Evolutionary conservation across 306 rosid species (phyloP), one percentile per base, ranked within the genome.

Genomic region (Gillenia trifoliata): DNA sequence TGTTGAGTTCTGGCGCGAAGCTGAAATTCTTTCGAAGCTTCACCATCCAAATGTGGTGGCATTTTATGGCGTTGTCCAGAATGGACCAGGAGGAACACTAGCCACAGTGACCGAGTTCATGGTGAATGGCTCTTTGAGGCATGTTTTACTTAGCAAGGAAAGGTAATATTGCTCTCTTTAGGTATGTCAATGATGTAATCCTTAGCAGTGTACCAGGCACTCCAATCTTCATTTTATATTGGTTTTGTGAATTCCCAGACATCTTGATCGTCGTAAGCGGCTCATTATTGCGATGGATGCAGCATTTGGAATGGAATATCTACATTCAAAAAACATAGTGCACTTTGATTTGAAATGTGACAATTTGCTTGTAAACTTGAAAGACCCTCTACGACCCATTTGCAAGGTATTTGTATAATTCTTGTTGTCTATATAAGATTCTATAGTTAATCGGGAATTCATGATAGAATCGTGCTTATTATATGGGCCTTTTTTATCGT

Each of bases 11-110:
- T 92, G 97, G 97, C 88, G 86, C 26, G 97, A 92, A 74, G 97
- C 97, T 19, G 89, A 80, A 70, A 92, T 88, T 77, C 96, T 92
- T 78, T 84, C 96, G 8, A 84, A 90, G 79, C 90, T 92, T 76
- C 98, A 92, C 67, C 98, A 92, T 88, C 98, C 98, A 66, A 92
- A 92, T 83, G 92, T 92, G 81, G 92, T 92, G 68, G 96, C 98
- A 38, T 85, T 85, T 79, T 85, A 85, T 74, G 89, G 89, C 2
- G 86, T 85, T 36, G 89, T 85, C 64, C 86, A 82, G 66, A 83
- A 92, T 83, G 96, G 98, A 40, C 98, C 98, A 29, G 94, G 90
- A 68, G 98, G 90, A 75, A 85, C 98, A 1, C 69, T 92, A 79
- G 98, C 96, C 63, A 90, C 98, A 30, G 91, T 92, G 73, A 72